Evolutionary conservation across 164 flowering plant species (phyloP).

Genomic region (Taxillus chinensis): DNA sequence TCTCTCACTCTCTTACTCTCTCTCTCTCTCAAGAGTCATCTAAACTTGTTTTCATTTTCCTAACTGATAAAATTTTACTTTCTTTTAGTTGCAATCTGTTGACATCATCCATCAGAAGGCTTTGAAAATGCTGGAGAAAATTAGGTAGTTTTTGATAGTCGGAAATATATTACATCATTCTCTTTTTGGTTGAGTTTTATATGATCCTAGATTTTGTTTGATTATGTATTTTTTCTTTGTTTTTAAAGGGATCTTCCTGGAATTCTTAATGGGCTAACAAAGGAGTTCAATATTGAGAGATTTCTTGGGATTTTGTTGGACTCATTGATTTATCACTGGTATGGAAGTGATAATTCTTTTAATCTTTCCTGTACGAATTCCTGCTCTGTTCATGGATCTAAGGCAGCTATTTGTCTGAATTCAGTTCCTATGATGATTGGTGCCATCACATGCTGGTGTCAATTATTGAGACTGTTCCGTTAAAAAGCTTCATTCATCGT

Average conservation of each 20-base stretch:
- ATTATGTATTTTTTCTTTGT: constrained; percentile 1
- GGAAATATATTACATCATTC: background rate
- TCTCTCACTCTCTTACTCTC: too few relatives aligned
- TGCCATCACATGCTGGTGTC: constrained; percentile 35
- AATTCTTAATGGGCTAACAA: constrained; percentile 36
- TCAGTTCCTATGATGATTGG: constrained; percentile 50
- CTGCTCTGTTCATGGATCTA: background rate
- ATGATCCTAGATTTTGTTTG: background rate
- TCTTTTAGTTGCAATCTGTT: constrained; percentile 50
- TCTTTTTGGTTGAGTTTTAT: background rate
- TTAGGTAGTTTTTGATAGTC: constrained; percentile 32
- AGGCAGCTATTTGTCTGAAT: constrained; percentile 10
- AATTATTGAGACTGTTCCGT: constrained; percentile 45
- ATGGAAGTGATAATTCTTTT: constrained; percentile 1
- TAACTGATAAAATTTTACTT: background rate
- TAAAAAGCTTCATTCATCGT: constrained; percentile 29
- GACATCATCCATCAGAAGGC: constrained; percentile 52
- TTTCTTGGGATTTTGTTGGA: constrained; percentile 59
- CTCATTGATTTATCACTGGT: constrained; percentile 66
- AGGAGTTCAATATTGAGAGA: constrained; percentile 66
- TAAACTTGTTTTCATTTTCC: background rate
- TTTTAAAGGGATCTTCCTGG: constrained; percentile 52
- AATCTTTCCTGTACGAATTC: background rate
- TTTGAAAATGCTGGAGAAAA: constrained; percentile 41
- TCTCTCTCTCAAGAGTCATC: too few relatives aligned